Conservation (phyloP, 202 grass and related monocot genomes). For the Setaria viridis region DNA sequence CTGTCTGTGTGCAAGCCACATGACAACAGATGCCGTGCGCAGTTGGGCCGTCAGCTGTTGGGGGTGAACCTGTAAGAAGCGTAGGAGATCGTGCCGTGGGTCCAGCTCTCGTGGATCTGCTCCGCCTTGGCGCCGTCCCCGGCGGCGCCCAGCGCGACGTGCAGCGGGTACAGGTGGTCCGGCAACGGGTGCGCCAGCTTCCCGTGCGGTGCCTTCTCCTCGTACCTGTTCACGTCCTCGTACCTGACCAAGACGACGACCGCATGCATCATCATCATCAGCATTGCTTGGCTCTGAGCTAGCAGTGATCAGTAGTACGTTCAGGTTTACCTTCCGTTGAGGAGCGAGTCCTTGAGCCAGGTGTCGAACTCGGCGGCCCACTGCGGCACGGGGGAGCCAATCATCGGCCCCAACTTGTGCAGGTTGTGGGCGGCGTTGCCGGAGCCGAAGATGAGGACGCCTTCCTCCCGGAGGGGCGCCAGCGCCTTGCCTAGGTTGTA, state of each 20-base stretch:
- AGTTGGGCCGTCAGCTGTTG: constrained; percentile 3
- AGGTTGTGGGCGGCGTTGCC: constrained; percentile 84
- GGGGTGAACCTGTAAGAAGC: constrained; percentile 64
- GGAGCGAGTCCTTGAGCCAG: constrained; percentile 81
- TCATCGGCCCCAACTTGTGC: constrained; percentile 38
- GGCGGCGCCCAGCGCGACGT: constrained; percentile 82
- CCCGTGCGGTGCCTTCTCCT: constrained; percentile 60
- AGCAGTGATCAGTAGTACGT: too few species aligned
- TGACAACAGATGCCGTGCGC: too few species aligned
- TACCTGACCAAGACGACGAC: constrained; percentile 37
- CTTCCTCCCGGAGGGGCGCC: constrained; percentile 66
- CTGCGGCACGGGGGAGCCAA: constrained; percentile 24
- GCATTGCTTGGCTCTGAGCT: too few species aligned
- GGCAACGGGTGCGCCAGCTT: constrained; percentile 67
- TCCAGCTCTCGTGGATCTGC: constrained; percentile 74
- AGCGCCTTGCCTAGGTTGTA: constrained; percentile 82
- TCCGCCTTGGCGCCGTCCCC: constrained; percentile 62
- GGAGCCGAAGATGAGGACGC: constrained; percentile 80
- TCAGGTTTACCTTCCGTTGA: constrained; percentile 45
- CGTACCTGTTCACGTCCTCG: constrained; percentile 68
- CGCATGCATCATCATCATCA: neutral
- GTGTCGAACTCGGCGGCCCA: constrained; percentile 81
- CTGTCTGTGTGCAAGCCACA: too few species aligned
- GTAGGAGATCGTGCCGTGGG: constrained; percentile 59
- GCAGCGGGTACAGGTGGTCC: constrained; percentile 78